Evolutionary conservation across 2,329 filamentous ascomycete genomes (phyloP), one percentile per base, ranked within the genome.

Genomic region (Penicillium sp.): DNA sequence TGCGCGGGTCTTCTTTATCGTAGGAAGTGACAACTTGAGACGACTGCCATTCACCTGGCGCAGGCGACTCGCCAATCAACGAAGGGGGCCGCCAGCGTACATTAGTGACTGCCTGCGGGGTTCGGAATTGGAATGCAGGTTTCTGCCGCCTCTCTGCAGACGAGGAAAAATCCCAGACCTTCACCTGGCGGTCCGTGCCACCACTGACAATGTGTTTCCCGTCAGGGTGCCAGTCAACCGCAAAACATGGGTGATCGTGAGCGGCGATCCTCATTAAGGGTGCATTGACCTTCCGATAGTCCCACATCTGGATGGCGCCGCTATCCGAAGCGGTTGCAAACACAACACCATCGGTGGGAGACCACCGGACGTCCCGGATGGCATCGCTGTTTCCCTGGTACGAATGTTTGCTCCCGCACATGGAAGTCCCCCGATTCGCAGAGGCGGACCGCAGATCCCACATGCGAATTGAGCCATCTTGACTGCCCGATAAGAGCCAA

Each of bases 211-310:
- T 70, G 63, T 85, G 80, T 60, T 79, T 83, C 6, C 82, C 82
- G 58, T 85, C 81, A 1, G 82, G 82, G 61, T 86, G 82, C 81
- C 82, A 86, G 63, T 86, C 82, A 30, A 86, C 77, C 5, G 80
- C 75, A 53, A 78, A 82, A 68, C 82, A 85, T 4, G 74, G 75
- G 53, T 76, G 77, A 56, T 81, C 77, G 62, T 86, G 82, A 36
- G 81, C 82, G 29, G 79, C 77, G 48, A 85, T 80, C 56, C 79
- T 80, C 57, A 84, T 69, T 59, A 81, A 74, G 7, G 82, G 77
- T 22, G 75, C 74, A 56, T 75, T 79, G 44, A 75, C 70, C 54
- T 81, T 77, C 49, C 81, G 77, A 52, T 78, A 78, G 64, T 86
- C 82, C 82, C 82, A 86, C 54, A 79, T 73, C 63, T 85, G 82